Conservation (phyloP, 2,329 filamentous ascomycete genomes). For the Fusarium compactum region DNA sequence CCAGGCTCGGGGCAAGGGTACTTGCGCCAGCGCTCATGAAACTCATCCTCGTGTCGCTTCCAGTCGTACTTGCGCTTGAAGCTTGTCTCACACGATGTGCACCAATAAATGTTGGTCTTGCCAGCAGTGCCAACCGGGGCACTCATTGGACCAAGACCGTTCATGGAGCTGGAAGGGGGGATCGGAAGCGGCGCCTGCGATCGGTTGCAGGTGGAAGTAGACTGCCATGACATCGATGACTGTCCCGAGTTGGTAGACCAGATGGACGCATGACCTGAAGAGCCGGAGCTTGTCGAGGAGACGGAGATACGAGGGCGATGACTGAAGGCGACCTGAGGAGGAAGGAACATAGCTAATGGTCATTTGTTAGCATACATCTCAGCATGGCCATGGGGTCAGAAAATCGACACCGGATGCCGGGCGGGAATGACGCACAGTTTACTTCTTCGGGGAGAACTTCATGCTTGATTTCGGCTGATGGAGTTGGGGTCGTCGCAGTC, state of each 20-base stretch:
- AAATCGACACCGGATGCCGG: not conserved
- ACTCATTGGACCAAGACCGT: constrained; percentile 49
- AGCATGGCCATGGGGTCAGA: constrained; percentile 1
- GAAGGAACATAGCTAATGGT: constrained; percentile 50
- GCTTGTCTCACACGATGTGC: constrained; percentile 71
- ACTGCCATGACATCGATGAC: constrained; percentile 57
- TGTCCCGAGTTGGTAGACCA: constrained; percentile 58
- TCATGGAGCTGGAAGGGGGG: constrained; percentile 51
- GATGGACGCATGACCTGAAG: constrained; percentile 62
- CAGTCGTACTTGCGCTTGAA: constrained; percentile 77
- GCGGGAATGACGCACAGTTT: constrained; percentile 41
- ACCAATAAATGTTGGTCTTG: constrained; percentile 66
- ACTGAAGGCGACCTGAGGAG: constrained; percentile 54
- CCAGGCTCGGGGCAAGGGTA: constrained; percentile 73
- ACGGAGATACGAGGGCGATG: constrained; percentile 61
- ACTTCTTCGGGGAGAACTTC: constrained; percentile 49
- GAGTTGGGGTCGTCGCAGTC: constrained; percentile 42
- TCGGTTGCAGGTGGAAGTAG: constrained; percentile 49
- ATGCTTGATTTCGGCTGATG: constrained; percentile 48
- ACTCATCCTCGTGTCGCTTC: constrained; percentile 77
- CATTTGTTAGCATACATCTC: constrained; percentile 32
- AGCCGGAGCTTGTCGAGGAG: constrained; percentile 63
- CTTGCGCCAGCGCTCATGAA: constrained; percentile 75
- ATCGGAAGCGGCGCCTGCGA: constrained; percentile 55
- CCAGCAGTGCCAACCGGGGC: constrained; percentile 45